Percentiles rank a stretch among this genome's conserved stretches.
Conservation (phyloP, 2,329 filamentous ascomycete species). For the Phaeosphaeriaceae sp. region DNA sequence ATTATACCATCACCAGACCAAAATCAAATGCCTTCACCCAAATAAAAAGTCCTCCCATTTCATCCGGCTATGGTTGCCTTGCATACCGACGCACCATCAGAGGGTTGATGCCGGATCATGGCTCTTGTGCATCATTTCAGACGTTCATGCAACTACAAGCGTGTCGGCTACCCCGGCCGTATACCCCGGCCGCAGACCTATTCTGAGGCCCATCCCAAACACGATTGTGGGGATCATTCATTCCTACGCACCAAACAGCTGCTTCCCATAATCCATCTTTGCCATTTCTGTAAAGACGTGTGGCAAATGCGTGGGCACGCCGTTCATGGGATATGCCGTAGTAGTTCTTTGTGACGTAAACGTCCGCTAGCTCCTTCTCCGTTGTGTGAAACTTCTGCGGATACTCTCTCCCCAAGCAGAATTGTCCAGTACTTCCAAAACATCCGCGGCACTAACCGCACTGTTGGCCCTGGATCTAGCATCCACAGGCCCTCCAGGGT, state of each 20-base stretch:
- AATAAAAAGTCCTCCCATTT: neutral
- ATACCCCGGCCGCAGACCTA: conserved; percentile 23
- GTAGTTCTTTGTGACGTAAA: neutral
- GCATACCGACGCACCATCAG: neutral
- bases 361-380: conserved; percentile 45
- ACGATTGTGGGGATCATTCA: conserved; percentile 2
- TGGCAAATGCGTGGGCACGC: neutral
- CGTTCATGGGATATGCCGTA: neutral
- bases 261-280: neutral
- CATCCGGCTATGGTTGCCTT: neutral
- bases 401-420: conserved; percentile 95
- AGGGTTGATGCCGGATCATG: conserved; percentile 19
- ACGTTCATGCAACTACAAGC: conserved; percentile 42
- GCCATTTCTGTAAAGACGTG: neutral
- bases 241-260: neutral
- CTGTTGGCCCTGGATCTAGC: conserved; percentile 70
- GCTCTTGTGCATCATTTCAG: conserved; percentile 29
- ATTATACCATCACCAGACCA: neutral
- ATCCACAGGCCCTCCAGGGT: conserved; percentile 27
- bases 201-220: conserved; percentile 26
- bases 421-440: conserved; percentile 84
- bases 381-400: conserved; percentile 79
- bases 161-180: conserved; percentile 26
- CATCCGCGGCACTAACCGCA: conserved; percentile 74
- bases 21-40: too few relatives aligned